These are phyloP conservation scores for Pythium grandisporangium DNA, from an alignment of 352 stramenopile genomes.

Conservation along the genomic window DNA sequence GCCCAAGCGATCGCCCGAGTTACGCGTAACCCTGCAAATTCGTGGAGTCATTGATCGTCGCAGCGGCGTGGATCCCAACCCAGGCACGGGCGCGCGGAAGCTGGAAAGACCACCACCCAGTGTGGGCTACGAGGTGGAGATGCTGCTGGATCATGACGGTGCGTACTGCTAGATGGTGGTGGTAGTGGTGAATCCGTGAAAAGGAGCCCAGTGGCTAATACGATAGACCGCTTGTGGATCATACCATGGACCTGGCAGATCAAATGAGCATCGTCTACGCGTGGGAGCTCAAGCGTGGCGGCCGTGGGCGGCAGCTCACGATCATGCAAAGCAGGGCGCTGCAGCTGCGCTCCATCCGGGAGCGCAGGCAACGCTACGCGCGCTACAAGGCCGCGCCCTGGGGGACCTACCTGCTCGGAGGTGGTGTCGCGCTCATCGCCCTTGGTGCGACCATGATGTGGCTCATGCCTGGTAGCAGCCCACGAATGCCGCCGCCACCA, in stretches of 20 bases:
- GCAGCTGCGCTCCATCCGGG: slow-evolving; percentile 21
- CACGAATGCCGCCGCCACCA: too few relatives aligned
- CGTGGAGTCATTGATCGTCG: slow-evolving; percentile 15
- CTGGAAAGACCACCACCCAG: slow-evolving; percentile 4
- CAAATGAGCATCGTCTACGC: slow-evolving; percentile 44
- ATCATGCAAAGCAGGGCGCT: slow-evolving; percentile 30
- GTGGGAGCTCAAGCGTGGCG: slow-evolving; percentile 36
- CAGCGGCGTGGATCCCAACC: slow-evolving; percentile 6
- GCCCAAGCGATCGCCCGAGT: too few relatives aligned
- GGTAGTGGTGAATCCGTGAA: too few relatives aligned
- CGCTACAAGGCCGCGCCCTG: slow-evolving; percentile 3
- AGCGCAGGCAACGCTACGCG: slow-evolving; percentile 5
- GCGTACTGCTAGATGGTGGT: too few relatives aligned
- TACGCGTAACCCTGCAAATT: slow-evolving; percentile 41
- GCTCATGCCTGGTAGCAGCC: not conserved
- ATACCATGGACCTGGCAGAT: slow-evolving; percentile 22
- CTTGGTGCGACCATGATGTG: slow-evolving; percentile 26
- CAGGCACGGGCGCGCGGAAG: slow-evolving; percentile 20
- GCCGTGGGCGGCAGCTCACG: slow-evolving; percentile 20
- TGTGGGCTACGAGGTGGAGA: slow-evolving; percentile 21
- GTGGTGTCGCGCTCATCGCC: slow-evolving; percentile 35
- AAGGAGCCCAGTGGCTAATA: not conserved
- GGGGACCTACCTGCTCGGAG: slow-evolving; percentile 30
- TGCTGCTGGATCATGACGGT: slow-evolving; percentile 20
- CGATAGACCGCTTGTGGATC: not conserved